Percentiles rank a stretch among this genome's conserved stretches.
phyloP scores from a whole-genome alignment of 192 early-diverging fungal species.

The Anaeromyces robustus region DNA sequence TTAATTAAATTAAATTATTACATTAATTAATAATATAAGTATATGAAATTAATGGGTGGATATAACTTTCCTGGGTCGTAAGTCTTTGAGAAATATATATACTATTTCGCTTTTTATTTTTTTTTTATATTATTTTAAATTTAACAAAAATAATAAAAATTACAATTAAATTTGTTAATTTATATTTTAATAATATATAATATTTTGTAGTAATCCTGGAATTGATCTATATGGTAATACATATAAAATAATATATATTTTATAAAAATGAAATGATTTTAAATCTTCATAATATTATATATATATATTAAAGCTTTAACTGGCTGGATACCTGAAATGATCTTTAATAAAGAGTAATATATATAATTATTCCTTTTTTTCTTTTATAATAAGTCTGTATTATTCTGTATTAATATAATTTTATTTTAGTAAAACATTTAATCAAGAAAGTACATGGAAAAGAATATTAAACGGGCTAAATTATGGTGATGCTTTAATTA shows the following conservation, averaged over 20 bases:
- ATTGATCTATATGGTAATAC: slow-evolving; percentile 61
- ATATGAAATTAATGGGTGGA: slow-evolving; percentile 89
- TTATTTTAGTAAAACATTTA: slow-evolving; percentile 26
- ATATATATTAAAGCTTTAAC: slow-evolving; percentile 46
- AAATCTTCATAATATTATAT: too few relatives aligned
- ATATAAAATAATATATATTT: not conserved
- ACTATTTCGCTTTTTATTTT: not conserved
- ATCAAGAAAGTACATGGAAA: slow-evolving; percentile 52
- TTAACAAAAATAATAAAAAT: not conserved
- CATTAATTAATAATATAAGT: slow-evolving; percentile 17
- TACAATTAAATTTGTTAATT: too few relatives aligned
- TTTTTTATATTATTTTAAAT: not conserved
- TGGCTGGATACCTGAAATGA: slow-evolving; percentile 85
- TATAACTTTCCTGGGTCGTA: slow-evolving; percentile 87
- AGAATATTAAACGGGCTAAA: slow-evolving; percentile 48
- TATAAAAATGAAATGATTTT: too few relatives aligned
- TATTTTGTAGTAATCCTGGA: slow-evolving; percentile 63
- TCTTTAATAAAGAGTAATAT: slow-evolving; percentile 71
- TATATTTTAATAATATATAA: not conserved
- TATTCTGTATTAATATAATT: too few relatives aligned
- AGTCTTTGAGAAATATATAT: slow-evolving; percentile 11
- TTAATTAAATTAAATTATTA: not conserved
- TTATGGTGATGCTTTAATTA: slow-evolving; percentile 59
- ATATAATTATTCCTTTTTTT: too few relatives aligned
- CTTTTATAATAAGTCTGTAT: too few relatives aligned